A percentile compares a stretch with the other conserved stretches of the same genome.
phyloP scores from a whole-genome alignment of 2,329 filamentous ascomycete species.

The Sclerotinia borealis region DNA sequence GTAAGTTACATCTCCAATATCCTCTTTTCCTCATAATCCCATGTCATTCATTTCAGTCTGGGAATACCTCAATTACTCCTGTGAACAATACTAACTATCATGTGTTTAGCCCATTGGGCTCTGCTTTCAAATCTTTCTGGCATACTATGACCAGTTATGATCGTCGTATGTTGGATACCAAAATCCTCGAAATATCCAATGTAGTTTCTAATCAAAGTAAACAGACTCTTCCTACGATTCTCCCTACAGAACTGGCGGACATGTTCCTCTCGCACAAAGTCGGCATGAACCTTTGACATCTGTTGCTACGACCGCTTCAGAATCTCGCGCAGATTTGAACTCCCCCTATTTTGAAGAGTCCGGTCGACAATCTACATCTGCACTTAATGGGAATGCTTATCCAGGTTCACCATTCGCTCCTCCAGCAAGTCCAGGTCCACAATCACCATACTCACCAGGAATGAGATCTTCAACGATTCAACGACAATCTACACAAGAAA shows the following conservation, averaged over 20 bases:
- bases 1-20: neutral
- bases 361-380: slow-evolving; percentile 45
- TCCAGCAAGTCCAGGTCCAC: slow-evolving; percentile 51
- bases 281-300: slow-evolving; percentile 79
- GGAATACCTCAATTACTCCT: neutral
- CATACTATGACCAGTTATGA: slow-evolving; percentile 72
- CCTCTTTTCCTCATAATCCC: slow-evolving; percentile 5
- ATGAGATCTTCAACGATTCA: slow-evolving; percentile 71
- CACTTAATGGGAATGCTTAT: slow-evolving; percentile 52
- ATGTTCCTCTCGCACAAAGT: slow-evolving; percentile 80
- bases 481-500: slow-evolving; percentile 55
- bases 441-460: slow-evolving; percentile 78
- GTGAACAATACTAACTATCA: neutral
- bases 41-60: neutral
- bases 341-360: slow-evolving; percentile 73
- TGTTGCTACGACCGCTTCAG: slow-evolving; percentile 75
- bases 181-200: neutral
- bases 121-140: slow-evolving; percentile 86
- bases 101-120: slow-evolving; percentile 45
- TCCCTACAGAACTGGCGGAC: slow-evolving; percentile 82
- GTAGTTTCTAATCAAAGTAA: slow-evolving; percentile 12
- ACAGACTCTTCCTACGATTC: slow-evolving; percentile 89
- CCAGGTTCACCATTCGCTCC: slow-evolving; percentile 33
- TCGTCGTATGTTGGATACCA: slow-evolving; percentile 47
- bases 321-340: slow-evolving; percentile 79